Evolutionary conservation across 306 rosid species (phyloP), one percentile per base, ranked within the genome.

Genomic region (Geum urbanum): DNA sequence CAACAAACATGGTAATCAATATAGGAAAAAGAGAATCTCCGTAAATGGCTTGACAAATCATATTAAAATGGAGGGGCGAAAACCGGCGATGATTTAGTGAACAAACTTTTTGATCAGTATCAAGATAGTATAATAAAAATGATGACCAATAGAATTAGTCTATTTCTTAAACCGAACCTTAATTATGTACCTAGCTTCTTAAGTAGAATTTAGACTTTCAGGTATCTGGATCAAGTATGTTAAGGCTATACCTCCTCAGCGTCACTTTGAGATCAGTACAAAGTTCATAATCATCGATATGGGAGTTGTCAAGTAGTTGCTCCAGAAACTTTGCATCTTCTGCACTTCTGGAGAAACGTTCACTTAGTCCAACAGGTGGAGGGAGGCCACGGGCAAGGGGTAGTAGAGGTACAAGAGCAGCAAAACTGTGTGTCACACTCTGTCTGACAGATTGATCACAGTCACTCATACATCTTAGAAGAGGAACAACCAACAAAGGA

Each of bases 351-450:
- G 88, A 84, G 61, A 88, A 72, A 66, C 77, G 84, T 73, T 88
- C 91, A 64, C 86, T 84, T 46, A 90, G 72, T 70, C 89, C 96
- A 81, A 58, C 74, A 43, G 97, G 99, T 71, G 88, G 92, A 66
- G 97, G 96, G 79, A 94, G 88, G 76, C 99, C 99, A 22, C 96
- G 88, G 4, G 99, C 97, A 68, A 94, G 78, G 76, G 99, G 99
- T 83, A 94, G 97, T 78, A 94, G 84, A 64, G 99, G 99, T 69
- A 94, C 99, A 78, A 94, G 97, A 60, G 99, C 90, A 66, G 99
- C 99, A 91, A 94, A 94, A 86, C 99, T 91, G 82, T 80, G 99
- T 50, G 99, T 94, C 76, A 94, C 99, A 80, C 96, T 87, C 84
- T 85, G 87, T 80, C 99, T 94, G 70, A 94, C 99, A 65, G 95